Conservation (phyloP, 164 flowering plant species). For the Paratinospora sagittata region DNA sequence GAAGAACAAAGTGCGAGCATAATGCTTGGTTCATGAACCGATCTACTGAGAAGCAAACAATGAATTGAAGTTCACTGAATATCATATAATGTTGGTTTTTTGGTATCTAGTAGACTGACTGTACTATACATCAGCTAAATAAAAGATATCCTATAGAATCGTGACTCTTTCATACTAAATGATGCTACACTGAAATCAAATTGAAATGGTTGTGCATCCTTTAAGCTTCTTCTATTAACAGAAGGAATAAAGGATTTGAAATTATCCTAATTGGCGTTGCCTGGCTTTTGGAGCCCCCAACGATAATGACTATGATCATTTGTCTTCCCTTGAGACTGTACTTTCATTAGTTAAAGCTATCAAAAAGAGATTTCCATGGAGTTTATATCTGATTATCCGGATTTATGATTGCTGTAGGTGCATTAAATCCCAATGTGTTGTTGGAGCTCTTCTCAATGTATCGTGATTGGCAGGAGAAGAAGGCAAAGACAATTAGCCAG, state of each 20-base stretch:
- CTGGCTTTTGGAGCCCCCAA: background rate
- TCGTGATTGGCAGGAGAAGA: slow-evolving; percentile 84
- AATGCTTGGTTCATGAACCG: too few relatives aligned
- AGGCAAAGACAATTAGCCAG: slow-evolving; percentile 50
- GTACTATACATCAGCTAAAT: too few relatives aligned
- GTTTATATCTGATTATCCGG: background rate
- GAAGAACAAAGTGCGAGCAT: too few relatives aligned
- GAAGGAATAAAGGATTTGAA: background rate
- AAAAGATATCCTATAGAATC: too few relatives aligned
- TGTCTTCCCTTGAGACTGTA: background rate
- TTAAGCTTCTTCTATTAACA: background rate
- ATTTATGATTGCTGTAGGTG: slow-evolving; percentile 33
- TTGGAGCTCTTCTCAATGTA: slow-evolving; percentile 80
- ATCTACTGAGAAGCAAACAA: too few relatives aligned
- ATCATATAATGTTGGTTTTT: too few relatives aligned
- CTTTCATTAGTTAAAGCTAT: background rate
- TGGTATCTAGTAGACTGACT: too few relatives aligned
- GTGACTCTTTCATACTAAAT: too few relatives aligned
- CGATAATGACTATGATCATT: too few relatives aligned
- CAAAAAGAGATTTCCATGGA: background rate
- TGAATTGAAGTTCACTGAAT: too few relatives aligned
- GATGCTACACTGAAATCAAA: too few relatives aligned
- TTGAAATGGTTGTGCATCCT: too few relatives aligned
- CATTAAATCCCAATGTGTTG: slow-evolving; percentile 66
- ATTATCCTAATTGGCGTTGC: slow-evolving; percentile 3